Percentiles rank a stretch among this genome's conserved stretches.
Evolutionary conservation across 352 stramenopile species (phyloP).

Genomic region (Albugo candida): DNA sequence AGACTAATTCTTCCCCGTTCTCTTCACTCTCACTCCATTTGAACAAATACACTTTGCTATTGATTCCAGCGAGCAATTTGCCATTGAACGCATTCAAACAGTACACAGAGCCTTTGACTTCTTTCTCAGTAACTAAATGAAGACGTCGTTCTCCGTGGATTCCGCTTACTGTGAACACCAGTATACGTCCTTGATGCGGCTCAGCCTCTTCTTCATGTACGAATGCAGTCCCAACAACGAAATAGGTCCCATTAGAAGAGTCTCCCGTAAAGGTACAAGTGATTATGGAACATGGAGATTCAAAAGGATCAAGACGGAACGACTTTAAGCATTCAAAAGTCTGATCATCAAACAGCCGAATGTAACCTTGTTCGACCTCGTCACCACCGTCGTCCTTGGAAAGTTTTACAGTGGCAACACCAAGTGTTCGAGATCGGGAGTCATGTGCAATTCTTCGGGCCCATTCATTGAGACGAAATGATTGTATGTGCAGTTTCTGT

Average conservation of each 20-base stretch:
- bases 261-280: constrained; percentile 66
- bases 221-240: constrained; percentile 81
- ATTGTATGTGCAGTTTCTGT: constrained; percentile 97
- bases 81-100: constrained; percentile 89
- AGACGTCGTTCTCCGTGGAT: constrained; percentile 72
- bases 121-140: constrained; percentile 80
- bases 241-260: constrained; percentile 49
- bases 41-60: constrained; percentile 89
- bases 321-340: constrained; percentile 88
- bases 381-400: constrained; percentile 64
- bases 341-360: constrained; percentile 92
- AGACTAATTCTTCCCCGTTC: constrained; percentile 77
- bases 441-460: constrained; percentile 84
- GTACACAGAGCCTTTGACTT: constrained; percentile 91
- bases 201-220: constrained; percentile 89
- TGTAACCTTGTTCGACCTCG: constrained; percentile 76
- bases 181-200: constrained; percentile 86
- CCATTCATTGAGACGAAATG: constrained; percentile 86
- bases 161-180: constrained; percentile 80
- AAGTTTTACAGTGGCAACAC: constrained; percentile 66
- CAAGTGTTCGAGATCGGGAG: constrained; percentile 53
- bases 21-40: constrained; percentile 81
- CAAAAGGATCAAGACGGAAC: constrained; percentile 73
- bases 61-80: constrained; percentile 85
- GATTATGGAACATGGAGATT: constrained; percentile 73